Evolutionary conservation across 495 filamentous ascomycete genomes (phyloP), one percentile per base, ranked within the genome.

Genomic region (Margaritispora aquatica): DNA sequence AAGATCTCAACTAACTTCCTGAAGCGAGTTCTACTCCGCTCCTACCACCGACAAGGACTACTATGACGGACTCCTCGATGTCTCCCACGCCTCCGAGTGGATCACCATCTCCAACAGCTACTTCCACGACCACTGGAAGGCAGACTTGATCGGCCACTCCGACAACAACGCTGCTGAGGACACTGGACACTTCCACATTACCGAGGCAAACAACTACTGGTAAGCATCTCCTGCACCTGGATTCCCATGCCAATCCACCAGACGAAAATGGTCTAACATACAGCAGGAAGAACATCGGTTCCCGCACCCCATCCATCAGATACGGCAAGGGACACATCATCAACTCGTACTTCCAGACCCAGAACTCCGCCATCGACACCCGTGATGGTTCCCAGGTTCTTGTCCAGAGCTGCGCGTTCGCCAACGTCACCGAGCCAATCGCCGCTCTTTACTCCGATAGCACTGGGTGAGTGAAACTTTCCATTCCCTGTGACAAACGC

Each of bases 311-410:
- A 2, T 75, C 71, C 26, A 66, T 80, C 67, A 75, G 81, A 58
- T 84, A 82, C 65, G 80, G 80, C 15, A 80, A 77, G 19, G 80
- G 62, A 22, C 68, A 70, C 51, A 58, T 73, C 48, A 66, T 24
- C 49, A 60, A 60, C 53, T 52, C 44, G 8, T 60, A 60, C 73
- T 77, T 26, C 72, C 64, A 70, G 23, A 70, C 73, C 60, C 74
- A 83, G 51, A 68, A 62, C 63, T 79, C 81, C 51, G 84, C 79
- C 21, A 81, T 88, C 73, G 86, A 89, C 73, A 81, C 83, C 47
- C 47, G 47, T 24, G 47, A 82, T 55, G 84, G 83, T 26, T 85
- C 85, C 9, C 83, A 88, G 71, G 63, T 86, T 1, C 72, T 87
- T 13, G 79, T 86, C 38, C 75, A 88, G 74, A 80, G 76, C 57